A percentile compares a stretch with the other conserved stretches of the same genome.
phyloP scores from a whole-genome alignment of 208 protist species.

The Leishmania amazonensis region DNA sequence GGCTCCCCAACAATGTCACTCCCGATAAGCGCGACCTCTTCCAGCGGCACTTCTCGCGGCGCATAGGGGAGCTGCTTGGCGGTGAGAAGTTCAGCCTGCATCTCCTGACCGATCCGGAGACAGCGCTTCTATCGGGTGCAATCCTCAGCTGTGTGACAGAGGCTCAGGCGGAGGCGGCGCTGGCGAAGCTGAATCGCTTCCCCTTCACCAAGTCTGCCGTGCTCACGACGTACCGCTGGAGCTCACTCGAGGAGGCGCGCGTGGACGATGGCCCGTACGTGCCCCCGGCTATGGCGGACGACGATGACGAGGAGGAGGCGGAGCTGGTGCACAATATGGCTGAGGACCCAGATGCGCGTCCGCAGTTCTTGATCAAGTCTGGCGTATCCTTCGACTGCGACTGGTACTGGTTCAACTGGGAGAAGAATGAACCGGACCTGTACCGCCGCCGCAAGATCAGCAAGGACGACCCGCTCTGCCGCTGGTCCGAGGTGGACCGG shows the following conservation, averaged over 20 bases:
- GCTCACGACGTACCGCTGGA: slow-evolving; percentile 84
- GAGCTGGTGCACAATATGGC: slow-evolving; percentile 87
- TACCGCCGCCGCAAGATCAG: slow-evolving; percentile 72
- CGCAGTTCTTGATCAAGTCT: slow-evolving; percentile 88
- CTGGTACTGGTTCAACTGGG: slow-evolving; percentile 90
- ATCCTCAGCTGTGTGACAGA: slow-evolving; percentile 80
- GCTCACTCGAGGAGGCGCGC: slow-evolving; percentile 55
- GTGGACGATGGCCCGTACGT: slow-evolving; percentile 69
- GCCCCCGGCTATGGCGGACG: slow-evolving; percentile 50
- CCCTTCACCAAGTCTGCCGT: slow-evolving; percentile 74
- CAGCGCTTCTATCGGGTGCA: slow-evolving; percentile 69
- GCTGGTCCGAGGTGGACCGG: slow-evolving; percentile 87
- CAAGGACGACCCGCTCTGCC: slow-evolving; percentile 67
- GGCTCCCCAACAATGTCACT: slow-evolving; percentile 85
- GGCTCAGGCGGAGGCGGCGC: slow-evolving; percentile 69
- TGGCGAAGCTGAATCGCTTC: slow-evolving; percentile 86
- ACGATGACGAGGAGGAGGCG: slow-evolving; percentile 55
- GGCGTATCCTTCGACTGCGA: slow-evolving; percentile 68
- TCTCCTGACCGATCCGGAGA: slow-evolving; percentile 64
- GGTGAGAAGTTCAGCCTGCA: slow-evolving; percentile 75
- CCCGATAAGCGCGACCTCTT: slow-evolving; percentile 79
- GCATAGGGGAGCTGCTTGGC: slow-evolving; percentile 69
- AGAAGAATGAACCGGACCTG: slow-evolving; percentile 69
- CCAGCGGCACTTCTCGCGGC: slow-evolving; percentile 59
- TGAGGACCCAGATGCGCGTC: slow-evolving; percentile 74